Base-by-base conservation (phyloP, 495 filamentous ascomycete genomes). In the Annulohypoxylon nitens region DNA sequence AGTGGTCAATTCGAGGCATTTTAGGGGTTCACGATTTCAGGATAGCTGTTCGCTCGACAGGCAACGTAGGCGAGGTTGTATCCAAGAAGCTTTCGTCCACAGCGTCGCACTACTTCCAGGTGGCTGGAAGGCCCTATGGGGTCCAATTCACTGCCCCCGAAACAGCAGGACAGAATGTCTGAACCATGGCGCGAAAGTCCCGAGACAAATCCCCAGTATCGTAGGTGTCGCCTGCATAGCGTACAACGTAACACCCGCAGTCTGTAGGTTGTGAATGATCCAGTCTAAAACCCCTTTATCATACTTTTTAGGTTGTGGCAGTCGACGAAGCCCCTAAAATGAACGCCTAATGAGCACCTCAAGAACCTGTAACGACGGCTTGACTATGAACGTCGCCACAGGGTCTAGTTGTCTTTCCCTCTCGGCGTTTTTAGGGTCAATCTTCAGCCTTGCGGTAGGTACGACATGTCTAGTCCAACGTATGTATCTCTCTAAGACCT, bases 141-240 rank as follows among this genome's bases (percentile, higher is more conserved):
- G 4, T 33, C 61, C 33, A 39, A 60, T 9, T 36, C 48, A 54
- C 39, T 37, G 60, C 20, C 39, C 39, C 48, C 50, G 57, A 69
- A 48, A 59, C 60, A 54, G 54, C 16, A 67, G 50, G 54, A 43
- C 20, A 55, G 45, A 33, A 33, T 60, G 53, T 45, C 20, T 70
- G 39, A 66, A 67, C 60, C 59, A 68, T 57, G 67, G 67, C 67
- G 67, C 47, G 33, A 55, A 71, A 70, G 63, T 57, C 54, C 68
- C 72, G 72, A 75, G 72, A 75, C 72, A 70, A n/a, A 11, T 51
- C 36, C 53, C 30, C 37, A 47, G 14, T 62, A 43, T 20, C 3
- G 20, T 14, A 30, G 18, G 4, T 43, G 34, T 20, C 20, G 45
- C 45, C 45, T 41, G 51, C 45, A 37, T n/a, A 58, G 25, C 51